Conservation (phyloP, 2,329 filamentous ascomycete species). For the Aspergillus glaucus region DNA sequence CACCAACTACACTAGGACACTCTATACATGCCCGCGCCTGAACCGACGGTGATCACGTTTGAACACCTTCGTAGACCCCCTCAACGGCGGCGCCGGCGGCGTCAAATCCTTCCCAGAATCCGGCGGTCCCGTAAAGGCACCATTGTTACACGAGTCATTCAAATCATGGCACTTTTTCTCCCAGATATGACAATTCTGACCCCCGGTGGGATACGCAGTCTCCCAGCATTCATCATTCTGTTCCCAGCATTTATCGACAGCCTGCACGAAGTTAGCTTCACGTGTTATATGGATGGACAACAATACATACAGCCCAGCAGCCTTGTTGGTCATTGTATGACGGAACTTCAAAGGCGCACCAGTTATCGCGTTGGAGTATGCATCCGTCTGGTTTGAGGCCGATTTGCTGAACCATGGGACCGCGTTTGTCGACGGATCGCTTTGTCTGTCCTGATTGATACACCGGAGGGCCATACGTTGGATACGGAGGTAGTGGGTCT, state of each 20-base stretch:
- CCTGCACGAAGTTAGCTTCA: slow-evolving; percentile 24
- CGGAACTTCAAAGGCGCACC: slow-evolving; percentile 60
- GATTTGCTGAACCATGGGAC: slow-evolving; percentile 31
- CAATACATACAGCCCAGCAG: slow-evolving; percentile 51
- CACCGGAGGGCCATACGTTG: slow-evolving; percentile 52
- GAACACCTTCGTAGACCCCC: background rate
- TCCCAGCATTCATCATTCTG: slow-evolving; percentile 58
- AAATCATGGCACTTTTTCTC: slow-evolving; percentile 53
- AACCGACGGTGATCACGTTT: background rate
- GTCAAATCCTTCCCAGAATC: slow-evolving; percentile 37
- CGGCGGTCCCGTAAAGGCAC: slow-evolving; percentile 39
- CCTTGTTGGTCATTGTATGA: slow-evolving; percentile 49
- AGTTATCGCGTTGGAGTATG: slow-evolving; percentile 63
- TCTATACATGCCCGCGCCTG: background rate
- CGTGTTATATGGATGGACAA: background rate
- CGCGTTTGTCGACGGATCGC: background rate
- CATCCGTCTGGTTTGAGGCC: slow-evolving; percentile 53
- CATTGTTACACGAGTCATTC: slow-evolving; percentile 35
- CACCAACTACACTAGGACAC: background rate
- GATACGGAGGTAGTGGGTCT: slow-evolving; percentile 49
- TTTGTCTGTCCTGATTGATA: slow-evolving; percentile 39
- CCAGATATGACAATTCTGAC: slow-evolving; percentile 56
- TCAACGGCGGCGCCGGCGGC: slow-evolving; percentile 9
- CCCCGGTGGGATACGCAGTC: slow-evolving; percentile 53
- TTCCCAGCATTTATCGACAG: slow-evolving; percentile 49